Base-by-base conservation (phyloP, 345 rosid species). In the Zanthoxylum bungeanum region DNA sequence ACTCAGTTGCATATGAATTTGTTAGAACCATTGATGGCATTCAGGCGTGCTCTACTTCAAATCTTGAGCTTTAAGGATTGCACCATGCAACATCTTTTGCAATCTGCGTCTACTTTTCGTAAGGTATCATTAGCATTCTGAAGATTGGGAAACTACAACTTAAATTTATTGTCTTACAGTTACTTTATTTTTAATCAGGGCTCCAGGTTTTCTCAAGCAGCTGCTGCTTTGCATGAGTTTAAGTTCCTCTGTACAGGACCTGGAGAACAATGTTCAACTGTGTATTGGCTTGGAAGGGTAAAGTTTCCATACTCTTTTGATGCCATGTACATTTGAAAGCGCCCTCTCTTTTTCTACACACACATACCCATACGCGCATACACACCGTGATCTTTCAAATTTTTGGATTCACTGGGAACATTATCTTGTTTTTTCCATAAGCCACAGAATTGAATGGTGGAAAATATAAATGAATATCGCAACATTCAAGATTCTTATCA, bases 241-340 rank as follows among this genome's bases (percentile, higher is more conserved):
- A 94, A 94, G 80, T 81, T 83, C 71, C 85, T 89, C 27, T 80
- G 81, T 81, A 73, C 70, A 37, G 83, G 82, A 75, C 69, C 66
- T 63, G 78, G 74, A 75, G 87, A 84, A 72, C 82, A 77, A 66
- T 71, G 71, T 51, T 83, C 79, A 33, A 56, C 85, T 70, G 78
- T 83, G 40, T 90, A 86, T 79, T 90, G 95, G 97, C 88, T 78
- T 76, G 98, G 98, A 83, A 89, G 94, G 95, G 98, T 92, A 58
- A 40, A 31, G 53, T 80, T 22, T 44, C n/a, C 56, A 21, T 64
- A 47, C 27, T 71, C 60, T 52, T 55, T 66, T 22, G 21, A 14
- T 60, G 17, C 58, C 12, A 39, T 50, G 31, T 17, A 27, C 21
- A 44, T 28, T 64, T 27, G 31, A 16, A 42, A 28, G 17, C 57